These are phyloP conservation scores for Colletotrichum sp. DNA, from an alignment of 2,329 filamentous ascomycete species.

Conservation along the genomic window DNA sequence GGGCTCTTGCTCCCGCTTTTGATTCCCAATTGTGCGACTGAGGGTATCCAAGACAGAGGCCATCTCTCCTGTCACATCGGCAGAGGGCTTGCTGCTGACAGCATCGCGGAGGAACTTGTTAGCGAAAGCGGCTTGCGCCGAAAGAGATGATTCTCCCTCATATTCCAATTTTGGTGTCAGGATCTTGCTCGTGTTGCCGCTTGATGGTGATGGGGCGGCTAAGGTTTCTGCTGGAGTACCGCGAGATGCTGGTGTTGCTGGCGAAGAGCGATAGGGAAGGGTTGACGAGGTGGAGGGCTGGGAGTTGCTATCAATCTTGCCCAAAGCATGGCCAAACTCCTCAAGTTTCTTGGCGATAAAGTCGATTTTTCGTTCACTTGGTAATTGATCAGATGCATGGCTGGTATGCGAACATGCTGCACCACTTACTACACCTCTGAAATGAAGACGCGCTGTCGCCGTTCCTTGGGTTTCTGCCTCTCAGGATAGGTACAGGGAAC, in stretches of 20 bases:
- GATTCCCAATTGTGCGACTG: constrained; percentile 14
- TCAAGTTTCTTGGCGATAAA: constrained; percentile 3
- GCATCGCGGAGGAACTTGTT: constrained; percentile 23
- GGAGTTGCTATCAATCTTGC: neutral
- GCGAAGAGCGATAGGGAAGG: neutral
- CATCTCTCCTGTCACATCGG: constrained; percentile 25
- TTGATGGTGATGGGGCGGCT: neutral
- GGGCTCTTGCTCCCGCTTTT: constrained; percentile 3
- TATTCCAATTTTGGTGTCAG: constrained; percentile 16
- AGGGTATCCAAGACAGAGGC: constrained; percentile 20
- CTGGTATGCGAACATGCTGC: fast-evolving
- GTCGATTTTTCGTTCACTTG: neutral
- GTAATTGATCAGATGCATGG: fast-evolving
- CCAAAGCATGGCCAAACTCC: neutral
- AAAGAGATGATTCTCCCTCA: constrained; percentile 24
- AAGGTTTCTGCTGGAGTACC: neutral
- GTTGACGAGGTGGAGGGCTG: neutral
- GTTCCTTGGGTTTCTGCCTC: neutral
- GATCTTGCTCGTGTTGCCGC: neutral
- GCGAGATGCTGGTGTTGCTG: constrained; percentile 4
- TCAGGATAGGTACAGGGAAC: neutral
- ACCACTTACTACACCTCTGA: constrained; percentile 1
- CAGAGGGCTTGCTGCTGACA: constrained; percentile 18
- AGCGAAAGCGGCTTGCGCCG: constrained; percentile 26
- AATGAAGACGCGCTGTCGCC: constrained; percentile 3